Evolutionary conservation across 2,329 filamentous ascomycete genomes (phyloP).

Genomic region (Cytospora leucostoma): DNA sequence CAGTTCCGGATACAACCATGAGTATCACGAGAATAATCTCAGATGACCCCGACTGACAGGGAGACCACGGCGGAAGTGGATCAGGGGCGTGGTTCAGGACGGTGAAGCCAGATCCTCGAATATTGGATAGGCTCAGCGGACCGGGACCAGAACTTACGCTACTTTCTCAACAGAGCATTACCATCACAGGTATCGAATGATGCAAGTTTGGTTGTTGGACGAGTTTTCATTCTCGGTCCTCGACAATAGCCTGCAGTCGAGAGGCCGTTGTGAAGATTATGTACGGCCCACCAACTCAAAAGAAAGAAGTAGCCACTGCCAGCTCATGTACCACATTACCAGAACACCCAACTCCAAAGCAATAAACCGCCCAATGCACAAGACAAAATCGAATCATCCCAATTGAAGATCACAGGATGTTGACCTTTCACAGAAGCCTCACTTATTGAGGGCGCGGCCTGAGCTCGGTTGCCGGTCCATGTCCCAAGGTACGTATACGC

Average conservation of each 20-base stretch:
- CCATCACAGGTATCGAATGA: no score
- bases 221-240: no score
- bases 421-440: neutral
- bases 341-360: constrained; percentile 15
- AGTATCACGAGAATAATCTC: no score
- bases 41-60: no score
- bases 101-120: no score
- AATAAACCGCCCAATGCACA: constrained; percentile 5
- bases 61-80: neutral
- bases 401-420: neutral
- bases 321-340: constrained; percentile 2
- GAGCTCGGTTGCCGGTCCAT: neutral
- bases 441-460: constrained; percentile 6
- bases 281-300: neutral
- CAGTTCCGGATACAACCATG: neutral
- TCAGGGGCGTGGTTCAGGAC: neutral
- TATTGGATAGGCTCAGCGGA: no score
- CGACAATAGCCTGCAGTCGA: neutral
- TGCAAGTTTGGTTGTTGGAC: no score
- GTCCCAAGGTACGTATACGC: constrained; percentile 16
- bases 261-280: constrained; percentile 17
- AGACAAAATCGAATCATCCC: constrained; percentile 1
- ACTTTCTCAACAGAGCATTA: no score
- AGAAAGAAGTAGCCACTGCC: neutral
- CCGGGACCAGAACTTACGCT: no score